Evolutionary conservation across 352 stramenopile species (phyloP), one percentile per base, ranked within the genome.

Genomic region (Elongisporangium undulatum): DNA sequence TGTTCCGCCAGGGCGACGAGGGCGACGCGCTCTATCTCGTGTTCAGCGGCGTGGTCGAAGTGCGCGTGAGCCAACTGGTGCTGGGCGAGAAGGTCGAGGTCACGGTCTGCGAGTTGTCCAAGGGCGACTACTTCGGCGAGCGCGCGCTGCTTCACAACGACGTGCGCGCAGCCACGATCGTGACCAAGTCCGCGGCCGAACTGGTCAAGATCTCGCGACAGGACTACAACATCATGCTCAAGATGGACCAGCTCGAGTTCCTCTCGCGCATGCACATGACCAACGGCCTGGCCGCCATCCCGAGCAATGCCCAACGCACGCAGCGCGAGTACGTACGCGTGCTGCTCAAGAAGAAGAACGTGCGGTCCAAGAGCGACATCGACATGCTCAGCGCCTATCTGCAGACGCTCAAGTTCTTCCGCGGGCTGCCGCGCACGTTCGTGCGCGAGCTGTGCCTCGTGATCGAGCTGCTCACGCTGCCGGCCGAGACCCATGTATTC

Each of bases 391-490:
- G 71, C 38, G 74, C 82, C 58, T 92, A 89, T 41, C 64, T 92
- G 10, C 74, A 88, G 49, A 90, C 77, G 21, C 72, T 92, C 51
- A 88, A 89, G 62, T 92, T 92, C 61, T 92, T 92, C 65, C 82
- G 82, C 15, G 72, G 63, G 39, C 61, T 92, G 20, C 78, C 80
- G 0, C 74, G 77, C 23, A 64, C 74, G 0, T 92, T 92, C 53
- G 72, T 87, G 4, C 79, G 79, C 1, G 82, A 92, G 61, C 67
- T 92, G 1, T 92, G 79, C 51, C 59, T 56, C 5, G 75, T 90
- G n/a, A 68, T 92, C 1, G 79, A 89, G 26, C 69, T 86, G 5
- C 65, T 83, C 4, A 76, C 58, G 4, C 52, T 89, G 0, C 69
- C 74, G 0, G 58, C 67, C 0, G 74, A 75, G 22, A 49, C 69